These are phyloP conservation scores for Dothideomycetidae sp. DNA, from an alignment of 2,329 filamentous ascomycete genomes.

Conservation along the genomic window DNA sequence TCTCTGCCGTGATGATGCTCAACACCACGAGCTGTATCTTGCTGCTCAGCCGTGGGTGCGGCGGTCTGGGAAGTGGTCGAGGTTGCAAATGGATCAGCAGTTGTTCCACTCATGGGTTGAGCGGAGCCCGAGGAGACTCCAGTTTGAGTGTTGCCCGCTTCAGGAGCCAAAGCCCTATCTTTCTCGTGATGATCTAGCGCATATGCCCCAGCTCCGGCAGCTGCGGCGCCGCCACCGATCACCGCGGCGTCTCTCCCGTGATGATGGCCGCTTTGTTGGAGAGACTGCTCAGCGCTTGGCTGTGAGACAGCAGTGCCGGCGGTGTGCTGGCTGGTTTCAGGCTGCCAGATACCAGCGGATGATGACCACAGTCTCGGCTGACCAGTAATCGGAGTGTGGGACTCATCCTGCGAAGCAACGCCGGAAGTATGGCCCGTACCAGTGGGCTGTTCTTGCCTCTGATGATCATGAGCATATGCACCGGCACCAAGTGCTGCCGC, in stretches of 20 bases:
- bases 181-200: constrained; percentile 21
- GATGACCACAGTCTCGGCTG: too few species aligned
- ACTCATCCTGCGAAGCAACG: too few species aligned
- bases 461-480: constrained; percentile 5
- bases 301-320: too few species aligned
- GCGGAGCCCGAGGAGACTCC: background rate
- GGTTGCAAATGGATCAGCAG: background rate
- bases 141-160: constrained; percentile 17
- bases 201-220: constrained; percentile 17
- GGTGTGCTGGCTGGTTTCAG: background rate
- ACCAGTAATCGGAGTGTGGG: too few species aligned
- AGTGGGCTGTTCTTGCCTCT: too few species aligned
- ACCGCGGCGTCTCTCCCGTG: constrained; percentile 20
- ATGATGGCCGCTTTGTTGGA: constrained; percentile 12
- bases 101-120: background rate
- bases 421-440: too few species aligned
- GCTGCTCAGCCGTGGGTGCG: background rate
- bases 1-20: constrained; percentile 21
- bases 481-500: constrained; percentile 8
- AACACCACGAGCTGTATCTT: constrained; percentile 1
- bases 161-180: background rate
- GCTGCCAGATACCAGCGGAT: too few species aligned
- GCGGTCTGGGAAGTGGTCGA: background rate
- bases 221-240: constrained; percentile 18
- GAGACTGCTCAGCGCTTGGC: too few species aligned